These are phyloP conservation scores for Aspergillus sp. DNA, from an alignment of 2,329 filamentous ascomycete species.

Conservation along the genomic window DNA sequence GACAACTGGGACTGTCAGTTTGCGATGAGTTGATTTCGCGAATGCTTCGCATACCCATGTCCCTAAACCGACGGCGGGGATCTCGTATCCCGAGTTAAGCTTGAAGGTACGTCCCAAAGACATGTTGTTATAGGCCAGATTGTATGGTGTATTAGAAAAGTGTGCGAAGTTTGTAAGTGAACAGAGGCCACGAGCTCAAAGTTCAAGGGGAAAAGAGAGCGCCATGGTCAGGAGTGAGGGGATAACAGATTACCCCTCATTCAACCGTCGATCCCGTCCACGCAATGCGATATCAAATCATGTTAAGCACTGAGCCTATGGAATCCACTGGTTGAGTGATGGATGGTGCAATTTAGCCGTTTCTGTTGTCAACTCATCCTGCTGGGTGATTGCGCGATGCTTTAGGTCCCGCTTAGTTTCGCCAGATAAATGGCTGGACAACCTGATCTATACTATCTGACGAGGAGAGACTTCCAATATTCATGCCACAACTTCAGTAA, in stretches of 20 bases:
- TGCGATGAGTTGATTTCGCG: background rate
- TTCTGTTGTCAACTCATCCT: background rate
- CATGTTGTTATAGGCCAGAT: slow-evolving; percentile 23
- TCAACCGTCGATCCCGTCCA: background rate
- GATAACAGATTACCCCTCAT: slow-evolving; percentile 2
- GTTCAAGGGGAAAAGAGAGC: background rate
- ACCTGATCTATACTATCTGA: background rate
- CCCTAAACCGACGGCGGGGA: slow-evolving; percentile 47
- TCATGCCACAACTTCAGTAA: no score
- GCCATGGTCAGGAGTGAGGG: background rate
- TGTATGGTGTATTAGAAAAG: no score
- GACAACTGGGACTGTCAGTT: slow-evolving; percentile 28
- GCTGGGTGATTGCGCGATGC: background rate
- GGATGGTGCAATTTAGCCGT: background rate
- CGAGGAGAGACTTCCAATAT: no score
- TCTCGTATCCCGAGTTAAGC: slow-evolving; percentile 46
- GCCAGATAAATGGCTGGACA: background rate
- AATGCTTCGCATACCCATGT: slow-evolving; percentile 37
- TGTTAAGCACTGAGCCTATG: background rate
- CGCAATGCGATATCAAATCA: background rate
- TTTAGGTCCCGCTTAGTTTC: background rate
- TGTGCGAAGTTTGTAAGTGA: no score
- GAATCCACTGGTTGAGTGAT: background rate
- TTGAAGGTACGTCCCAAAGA: slow-evolving; percentile 40
- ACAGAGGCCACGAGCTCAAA: background rate